Percentiles rank a stretch among this genome's conserved stretches.
Conservation (phyloP, 2,329 filamentous ascomycete genomes). For the Trichoderma harzianum region DNA sequence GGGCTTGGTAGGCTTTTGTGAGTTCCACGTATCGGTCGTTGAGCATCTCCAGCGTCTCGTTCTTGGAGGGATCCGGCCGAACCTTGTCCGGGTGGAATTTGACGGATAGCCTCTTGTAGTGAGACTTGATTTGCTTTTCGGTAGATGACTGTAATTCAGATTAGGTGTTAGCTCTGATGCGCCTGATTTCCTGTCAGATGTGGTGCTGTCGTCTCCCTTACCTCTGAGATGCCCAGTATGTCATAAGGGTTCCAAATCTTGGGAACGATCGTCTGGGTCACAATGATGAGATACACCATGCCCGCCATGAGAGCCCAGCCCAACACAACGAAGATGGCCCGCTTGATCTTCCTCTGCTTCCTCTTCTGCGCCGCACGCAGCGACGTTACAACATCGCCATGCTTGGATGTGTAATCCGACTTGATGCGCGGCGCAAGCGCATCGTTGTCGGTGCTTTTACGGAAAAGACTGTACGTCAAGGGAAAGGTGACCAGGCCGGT, state of each 20-base stretch:
- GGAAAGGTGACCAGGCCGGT: conserved; percentile 83
- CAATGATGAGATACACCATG: conserved; percentile 88
- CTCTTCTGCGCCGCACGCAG: conserved; percentile 85
- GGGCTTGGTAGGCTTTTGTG: conserved; percentile 95
- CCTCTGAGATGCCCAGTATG: conserved; percentile 81
- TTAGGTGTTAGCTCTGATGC: conserved; percentile 10
- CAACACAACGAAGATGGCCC: conserved; percentile 67
- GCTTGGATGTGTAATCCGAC: conserved; percentile 73
- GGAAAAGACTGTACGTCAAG: conserved; percentile 83
- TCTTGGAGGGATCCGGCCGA: conserved; percentile 76
- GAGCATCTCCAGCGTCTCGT: conserved; percentile 79
- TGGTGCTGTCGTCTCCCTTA: conserved; percentile 37
- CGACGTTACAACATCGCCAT: conserved; percentile 78
- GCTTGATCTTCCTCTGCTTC: conserved; percentile 84
- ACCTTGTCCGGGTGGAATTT: conserved; percentile 93
- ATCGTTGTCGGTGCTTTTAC: conserved; percentile 71
- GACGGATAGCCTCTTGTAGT: conserved; percentile 82
- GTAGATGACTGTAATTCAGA: conserved; percentile 59
- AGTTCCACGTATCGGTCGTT: conserved; percentile 91
- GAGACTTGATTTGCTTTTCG: conserved; percentile 88
- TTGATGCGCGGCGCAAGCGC: conserved; percentile 79
- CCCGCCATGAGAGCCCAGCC: conserved; percentile 83
- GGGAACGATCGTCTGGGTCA: conserved; percentile 65
- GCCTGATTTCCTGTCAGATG: background rate
- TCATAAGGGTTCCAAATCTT: conserved; percentile 98